Base-by-base conservation (phyloP, 495 filamentous ascomycete genomes). In the Rostrohypoxylon terebratum region DNA sequence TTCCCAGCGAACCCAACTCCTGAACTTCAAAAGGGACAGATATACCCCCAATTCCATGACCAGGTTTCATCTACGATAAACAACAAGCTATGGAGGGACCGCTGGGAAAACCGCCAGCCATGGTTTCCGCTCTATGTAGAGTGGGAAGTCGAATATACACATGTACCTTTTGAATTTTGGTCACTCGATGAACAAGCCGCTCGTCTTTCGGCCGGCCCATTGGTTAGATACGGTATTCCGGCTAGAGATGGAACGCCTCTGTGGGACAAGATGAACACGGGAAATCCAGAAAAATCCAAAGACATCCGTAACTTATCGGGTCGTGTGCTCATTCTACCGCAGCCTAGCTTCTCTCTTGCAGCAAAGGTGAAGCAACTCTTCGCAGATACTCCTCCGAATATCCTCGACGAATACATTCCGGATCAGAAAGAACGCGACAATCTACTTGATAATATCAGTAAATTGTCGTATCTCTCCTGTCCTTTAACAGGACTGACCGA, bases 41-140 rank as follows among this genome's bases (percentile, higher is more conserved):
- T 40, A 11, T 61, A 62, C 16, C 73, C 73, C 18, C 69, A 60
- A 14, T 64, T 74, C 25, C 65, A 71, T 25, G 70, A 63, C 23
- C 66, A 66, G 9, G 13, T 45, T 11, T 44, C 62, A 14, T 59
- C 47, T 4, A 45, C 42, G 48, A 68, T 23, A 25, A 53, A 10
- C 47, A 18, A 50, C 13, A 25, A 25, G 13, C 34, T 13, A 23
- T 70, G 71, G 67, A 68, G 82, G 0, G 81, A 86, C 54, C 55
- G 54, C 0, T 87, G 83, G 84, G 63, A 59, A 9, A 59, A 80
- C n/a, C 75, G 59, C 0, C 83, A 88, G 55, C 84, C 85, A 0
- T 88, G 78, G 77, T 78, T 80, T 44, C 85, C 86, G 0, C 74
- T 88, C 0, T 88, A 84, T 48, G 28, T 86, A 0, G 87, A 88